A percentile compares a stretch with the other conserved stretches of the same genome.
phyloP scores from a whole-genome alignment of 2,329 filamentous ascomycete species.

The Trichoderma simmonsii region DNA sequence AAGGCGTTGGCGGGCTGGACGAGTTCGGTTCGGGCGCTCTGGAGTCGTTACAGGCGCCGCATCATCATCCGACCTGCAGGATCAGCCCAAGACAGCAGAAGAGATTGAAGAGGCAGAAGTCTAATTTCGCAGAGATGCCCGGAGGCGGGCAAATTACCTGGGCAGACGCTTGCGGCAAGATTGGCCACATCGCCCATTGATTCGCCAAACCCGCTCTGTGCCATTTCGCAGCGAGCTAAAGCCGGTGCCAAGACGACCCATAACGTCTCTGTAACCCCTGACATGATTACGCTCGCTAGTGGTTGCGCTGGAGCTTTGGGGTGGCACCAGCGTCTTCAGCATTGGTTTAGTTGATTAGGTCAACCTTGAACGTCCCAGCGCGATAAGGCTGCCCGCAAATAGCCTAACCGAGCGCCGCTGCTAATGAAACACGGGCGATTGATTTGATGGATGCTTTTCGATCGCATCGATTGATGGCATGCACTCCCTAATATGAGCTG shows the following conservation, averaged over 20 bases:
- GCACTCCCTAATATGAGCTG: background rate
- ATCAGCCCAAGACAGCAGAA: background rate
- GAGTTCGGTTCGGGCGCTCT: background rate
- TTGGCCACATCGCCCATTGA: conserved; percentile 15
- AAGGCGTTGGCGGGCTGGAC: background rate
- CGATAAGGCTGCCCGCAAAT: conserved; percentile 1
- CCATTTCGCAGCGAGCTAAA: conserved; percentile 2
- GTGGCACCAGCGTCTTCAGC: conserved; percentile 15
- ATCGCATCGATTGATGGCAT: background rate
- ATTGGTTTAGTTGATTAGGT: background rate
- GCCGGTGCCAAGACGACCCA: conserved; percentile 5
- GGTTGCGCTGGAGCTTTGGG: background rate
- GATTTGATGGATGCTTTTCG: background rate
- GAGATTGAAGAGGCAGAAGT: conserved; percentile 6
- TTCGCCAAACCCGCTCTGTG: background rate
- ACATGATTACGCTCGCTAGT: conserved; percentile 9
- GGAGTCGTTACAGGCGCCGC: conserved; percentile 7
- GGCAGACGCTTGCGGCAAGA: conserved; percentile 10
- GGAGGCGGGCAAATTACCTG: conserved; percentile 10
- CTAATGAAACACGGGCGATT: background rate
- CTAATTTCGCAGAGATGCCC: conserved; percentile 1
- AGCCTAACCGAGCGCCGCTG: conserved; percentile 5
- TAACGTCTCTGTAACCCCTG: conserved; percentile 3
- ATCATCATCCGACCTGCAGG: background rate
- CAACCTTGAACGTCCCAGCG: background rate